These are phyloP conservation scores for Pueraria montana DNA, from an alignment of 306 rosid genomes.

Conservation along the genomic window DNA sequence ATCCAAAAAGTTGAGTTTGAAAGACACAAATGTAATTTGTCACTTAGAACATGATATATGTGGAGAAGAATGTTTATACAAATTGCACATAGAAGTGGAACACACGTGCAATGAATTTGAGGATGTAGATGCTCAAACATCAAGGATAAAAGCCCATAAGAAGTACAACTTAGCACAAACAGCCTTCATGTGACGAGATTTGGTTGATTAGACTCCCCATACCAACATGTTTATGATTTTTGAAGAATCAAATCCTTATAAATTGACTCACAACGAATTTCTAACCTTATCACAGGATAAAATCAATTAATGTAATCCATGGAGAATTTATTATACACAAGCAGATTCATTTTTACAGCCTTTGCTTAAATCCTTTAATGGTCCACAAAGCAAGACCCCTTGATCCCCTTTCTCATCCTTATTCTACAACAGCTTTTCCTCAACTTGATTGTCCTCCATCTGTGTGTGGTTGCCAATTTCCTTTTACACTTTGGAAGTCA, in stretches of 20 bases:
- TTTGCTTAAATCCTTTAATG: neutral
- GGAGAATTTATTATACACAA: neutral
- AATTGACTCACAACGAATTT: neutral
- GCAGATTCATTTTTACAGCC: conserved; percentile 2
- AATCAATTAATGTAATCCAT: neutral
- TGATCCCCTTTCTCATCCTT: conserved; percentile 6
- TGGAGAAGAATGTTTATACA: conserved; percentile 21
- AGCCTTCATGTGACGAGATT: neutral
- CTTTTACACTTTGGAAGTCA: neutral
- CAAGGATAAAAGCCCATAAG: conserved; percentile 22
- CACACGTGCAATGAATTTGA: conserved; percentile 42
- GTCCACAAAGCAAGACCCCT: neutral
- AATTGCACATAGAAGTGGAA: conserved; percentile 19
- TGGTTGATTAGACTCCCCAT: conserved; percentile 13
- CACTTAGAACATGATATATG: conserved; percentile 21
- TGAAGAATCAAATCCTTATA: neutral
- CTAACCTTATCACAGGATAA: neutral
- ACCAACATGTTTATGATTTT: conserved; percentile 6
- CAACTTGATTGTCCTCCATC: conserved; percentile 13
- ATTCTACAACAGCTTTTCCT: conserved; percentile 9
- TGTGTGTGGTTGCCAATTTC: neutral
- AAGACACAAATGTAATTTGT: conserved; percentile 34
- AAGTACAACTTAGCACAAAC: neutral
- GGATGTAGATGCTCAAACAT: conserved; percentile 40
- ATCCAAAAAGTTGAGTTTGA: conserved; percentile 44